These are phyloP conservation scores for Monilinia fructigena DNA, from an alignment of 2,329 filamentous ascomycete species.

Conservation along the genomic window DNA sequence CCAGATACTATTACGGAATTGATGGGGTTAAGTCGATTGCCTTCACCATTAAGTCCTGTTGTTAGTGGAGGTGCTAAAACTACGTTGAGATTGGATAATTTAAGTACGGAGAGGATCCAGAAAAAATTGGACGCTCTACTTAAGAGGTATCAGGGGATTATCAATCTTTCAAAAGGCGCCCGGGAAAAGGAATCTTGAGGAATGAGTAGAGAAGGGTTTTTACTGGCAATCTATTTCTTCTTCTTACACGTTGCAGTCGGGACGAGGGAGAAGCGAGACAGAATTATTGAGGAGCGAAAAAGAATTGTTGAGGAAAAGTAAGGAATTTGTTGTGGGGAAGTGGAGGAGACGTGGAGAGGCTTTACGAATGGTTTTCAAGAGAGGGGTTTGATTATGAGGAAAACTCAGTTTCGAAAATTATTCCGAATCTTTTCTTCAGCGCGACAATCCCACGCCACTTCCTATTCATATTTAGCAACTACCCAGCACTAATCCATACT, in stretches of 20 bases:
- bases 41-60: not conserved
- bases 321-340: constrained; percentile 10
- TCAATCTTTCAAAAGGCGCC: not conserved
- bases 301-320: constrained; percentile 11
- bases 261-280: not conserved
- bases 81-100: not conserved
- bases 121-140: constrained; percentile 1
- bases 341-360: not conserved
- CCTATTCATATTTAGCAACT: too few relatives aligned
- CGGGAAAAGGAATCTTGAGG: not conserved
- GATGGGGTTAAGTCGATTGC: not conserved
- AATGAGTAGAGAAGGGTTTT: constrained; percentile 17
- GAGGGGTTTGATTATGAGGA: too few relatives aligned
- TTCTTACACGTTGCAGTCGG: constrained; percentile 7
- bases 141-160: constrained; percentile 7
- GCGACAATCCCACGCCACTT: not conserved
- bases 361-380: not conserved
- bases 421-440: too few relatives aligned
- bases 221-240: constrained; percentile 15
- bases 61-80: not conserved
- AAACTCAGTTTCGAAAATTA: too few relatives aligned
- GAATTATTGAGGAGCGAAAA: constrained; percentile 13
- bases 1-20: not conserved
- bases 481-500: not conserved
- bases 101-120: not conserved